Evolutionary conservation across 2,329 filamentous ascomycete genomes (phyloP), one percentile per base, ranked within the genome.

Genomic region (Achaetomium macrosporum): DNA sequence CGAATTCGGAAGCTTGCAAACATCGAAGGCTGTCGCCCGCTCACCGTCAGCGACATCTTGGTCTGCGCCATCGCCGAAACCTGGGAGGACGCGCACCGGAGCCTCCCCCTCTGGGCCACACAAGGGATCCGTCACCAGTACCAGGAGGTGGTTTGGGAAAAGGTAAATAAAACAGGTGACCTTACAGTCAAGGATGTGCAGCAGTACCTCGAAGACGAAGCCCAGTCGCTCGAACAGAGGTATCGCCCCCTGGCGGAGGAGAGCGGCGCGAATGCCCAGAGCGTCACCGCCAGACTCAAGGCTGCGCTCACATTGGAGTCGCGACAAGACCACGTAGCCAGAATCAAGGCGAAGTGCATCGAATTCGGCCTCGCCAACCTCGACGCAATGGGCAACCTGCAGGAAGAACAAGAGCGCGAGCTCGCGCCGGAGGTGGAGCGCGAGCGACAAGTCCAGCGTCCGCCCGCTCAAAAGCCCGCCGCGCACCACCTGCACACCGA

Each of bases 391-490:
- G 31, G 31, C n/a, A 31, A 29, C 2, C 47, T 87, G 0, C 68
- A 79, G 2, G 83, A 88, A 59, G 85, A 89, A 53, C 83, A 88
- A 57, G 85, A 89, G 61, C 73, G 84, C 0, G 85, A 88, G 56
- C 69, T 89, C 0, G 73, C 80, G 0, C 82, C 81, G 0, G 84
- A 90, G 55, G 74, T 79, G 1, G 81, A 88, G 57, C 67, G 76
- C 25, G 81, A 88, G 59, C 69, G 74, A 1, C 68, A 86, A 45
- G 58, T 80, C 0, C 70, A 86, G 57, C 70, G 69, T 1, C 78
- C 81, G 0, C 60, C 64, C 0, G 52, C 65, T 0, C 69, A 71
- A 1, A 36, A 59, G 0, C 71, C 82, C 0, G 61, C 56, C 0
- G 1, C 9, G 0, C 78, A 85, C 42, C 2, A 0, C 0, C 11